phyloP scores from a whole-genome alignment of 1,284 basidiomycete genomes.

The Pseudozyma hubeiensis region DNA sequence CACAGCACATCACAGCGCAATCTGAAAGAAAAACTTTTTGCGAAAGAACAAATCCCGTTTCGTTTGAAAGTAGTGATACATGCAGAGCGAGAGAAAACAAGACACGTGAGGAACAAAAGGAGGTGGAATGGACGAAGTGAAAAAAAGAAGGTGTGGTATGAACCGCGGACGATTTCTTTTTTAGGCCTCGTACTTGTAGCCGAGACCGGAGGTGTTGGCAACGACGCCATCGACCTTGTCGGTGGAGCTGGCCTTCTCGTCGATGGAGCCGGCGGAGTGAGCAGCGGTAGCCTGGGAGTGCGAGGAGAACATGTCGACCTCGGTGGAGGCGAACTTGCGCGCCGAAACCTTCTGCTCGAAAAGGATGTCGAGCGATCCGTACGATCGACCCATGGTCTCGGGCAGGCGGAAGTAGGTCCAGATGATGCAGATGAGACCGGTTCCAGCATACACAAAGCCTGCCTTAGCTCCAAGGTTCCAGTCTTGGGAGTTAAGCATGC shows the following conservation, averaged over 20 bases:
- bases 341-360: conserved; percentile 68
- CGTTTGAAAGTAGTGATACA: neutral
- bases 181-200: conserved; percentile 44
- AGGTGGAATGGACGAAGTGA: neutral
- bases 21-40: too few species aligned
- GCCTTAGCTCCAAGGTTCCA: conserved; percentile 71
- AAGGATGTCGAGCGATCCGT: conserved; percentile 70
- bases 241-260: conserved; percentile 34
- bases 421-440: conserved; percentile 68
- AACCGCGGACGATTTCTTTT: neutral
- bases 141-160: neutral
- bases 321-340: conserved; percentile 67
- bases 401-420: conserved; percentile 69
- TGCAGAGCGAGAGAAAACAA: neutral
- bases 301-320: conserved; percentile 61
- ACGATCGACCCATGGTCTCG: conserved; percentile 70
- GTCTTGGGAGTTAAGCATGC: conserved; percentile 69
- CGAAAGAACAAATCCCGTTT: neutral
- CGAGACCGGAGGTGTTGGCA: conserved; percentile 34
- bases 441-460: conserved; percentile 70
- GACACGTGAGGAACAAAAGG: neutral
- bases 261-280: conserved; percentile 9
- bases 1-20: neutral
- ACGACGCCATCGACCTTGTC: conserved; percentile 40
- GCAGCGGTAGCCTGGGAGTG: conserved; percentile 18